phyloP scores from a whole-genome alignment of 2,329 filamentous ascomycete species.

The Alternaria alternata region DNA sequence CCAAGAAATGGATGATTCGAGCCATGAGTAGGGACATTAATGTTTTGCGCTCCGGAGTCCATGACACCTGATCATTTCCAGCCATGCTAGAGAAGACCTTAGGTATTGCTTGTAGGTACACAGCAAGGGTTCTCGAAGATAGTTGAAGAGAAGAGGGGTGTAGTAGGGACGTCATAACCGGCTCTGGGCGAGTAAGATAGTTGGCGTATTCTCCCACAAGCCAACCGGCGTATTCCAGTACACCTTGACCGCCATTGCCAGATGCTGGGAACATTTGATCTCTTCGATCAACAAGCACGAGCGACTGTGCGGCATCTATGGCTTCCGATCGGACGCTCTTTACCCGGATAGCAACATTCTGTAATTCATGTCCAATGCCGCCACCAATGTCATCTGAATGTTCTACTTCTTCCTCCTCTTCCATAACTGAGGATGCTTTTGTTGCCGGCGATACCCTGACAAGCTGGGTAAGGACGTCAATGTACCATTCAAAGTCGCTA shows the following conservation, averaged over 20 bases:
- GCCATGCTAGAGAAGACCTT: conserved; percentile 83
- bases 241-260: conserved; percentile 64
- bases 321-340: conserved; percentile 80
- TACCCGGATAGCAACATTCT: conserved; percentile 91
- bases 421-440: conserved; percentile 32
- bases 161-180: conserved; percentile 76
- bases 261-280: conserved; percentile 63
- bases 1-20: conserved; percentile 81
- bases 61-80: conserved; percentile 69
- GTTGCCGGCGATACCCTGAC: conserved; percentile 71
- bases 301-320: conserved; percentile 80
- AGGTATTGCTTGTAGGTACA: conserved; percentile 82
- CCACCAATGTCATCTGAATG: conserved; percentile 63
- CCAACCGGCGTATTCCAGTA: conserved; percentile 81
- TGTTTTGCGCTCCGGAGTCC: conserved; percentile 77
- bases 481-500: conserved; percentile 96
- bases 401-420: conserved; percentile 39
- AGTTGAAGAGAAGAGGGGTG: conserved; percentile 68
- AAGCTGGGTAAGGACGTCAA: conserved; percentile 86
- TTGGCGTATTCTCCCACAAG: conserved; percentile 86
- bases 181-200: conserved; percentile 74
- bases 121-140: conserved; percentile 73
- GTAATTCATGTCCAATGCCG: conserved; percentile 82
- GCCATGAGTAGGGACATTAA: conserved; percentile 80
- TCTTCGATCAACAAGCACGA: conserved; percentile 71